Conservation (phyloP, 1,284 basidiomycete genomes). For the Leccinum fallax region DNA sequence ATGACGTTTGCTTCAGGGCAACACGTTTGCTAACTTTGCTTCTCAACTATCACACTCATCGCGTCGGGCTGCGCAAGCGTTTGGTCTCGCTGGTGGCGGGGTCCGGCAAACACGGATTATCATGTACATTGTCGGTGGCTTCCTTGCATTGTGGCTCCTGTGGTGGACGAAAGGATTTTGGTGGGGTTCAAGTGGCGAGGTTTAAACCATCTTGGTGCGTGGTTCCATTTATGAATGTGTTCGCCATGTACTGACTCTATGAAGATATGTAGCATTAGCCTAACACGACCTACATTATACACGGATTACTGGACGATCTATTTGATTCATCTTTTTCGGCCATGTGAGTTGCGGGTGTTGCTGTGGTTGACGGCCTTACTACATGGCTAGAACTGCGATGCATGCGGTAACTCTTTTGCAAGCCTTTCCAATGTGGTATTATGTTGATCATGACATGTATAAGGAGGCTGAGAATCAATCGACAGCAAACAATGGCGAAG, state of each 20-base stretch:
- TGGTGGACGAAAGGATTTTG: conserved; percentile 37
- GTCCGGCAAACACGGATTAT: conserved; percentile 70
- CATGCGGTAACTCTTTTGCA: background rate
- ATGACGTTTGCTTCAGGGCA: conserved; percentile 44
- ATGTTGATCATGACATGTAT: background rate
- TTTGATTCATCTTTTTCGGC: background rate
- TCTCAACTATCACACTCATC: conserved; percentile 63
- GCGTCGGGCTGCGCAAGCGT: conserved; percentile 66
- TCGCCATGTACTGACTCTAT: background rate
- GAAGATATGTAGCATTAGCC: conserved; percentile 1
- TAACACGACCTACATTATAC: background rate
- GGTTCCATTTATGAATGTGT: background rate
- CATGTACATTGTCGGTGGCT: conserved; percentile 51
- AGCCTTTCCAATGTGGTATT: background rate
- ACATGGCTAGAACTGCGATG: background rate
- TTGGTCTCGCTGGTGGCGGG: conserved; percentile 62
- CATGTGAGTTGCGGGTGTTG: background rate
- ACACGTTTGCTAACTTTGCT: conserved; percentile 66
- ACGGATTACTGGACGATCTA: background rate
- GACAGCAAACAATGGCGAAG: background rate
- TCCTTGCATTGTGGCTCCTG: conserved; percentile 48
- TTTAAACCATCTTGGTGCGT: conserved; percentile 20
- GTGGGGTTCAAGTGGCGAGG: conserved; percentile 26
- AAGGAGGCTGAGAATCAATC: background rate
- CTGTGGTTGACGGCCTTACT: background rate